These are phyloP conservation scores for Myriangium duriaei DNA, from an alignment of 2,329 filamentous ascomycete species.

Conservation along the genomic window DNA sequence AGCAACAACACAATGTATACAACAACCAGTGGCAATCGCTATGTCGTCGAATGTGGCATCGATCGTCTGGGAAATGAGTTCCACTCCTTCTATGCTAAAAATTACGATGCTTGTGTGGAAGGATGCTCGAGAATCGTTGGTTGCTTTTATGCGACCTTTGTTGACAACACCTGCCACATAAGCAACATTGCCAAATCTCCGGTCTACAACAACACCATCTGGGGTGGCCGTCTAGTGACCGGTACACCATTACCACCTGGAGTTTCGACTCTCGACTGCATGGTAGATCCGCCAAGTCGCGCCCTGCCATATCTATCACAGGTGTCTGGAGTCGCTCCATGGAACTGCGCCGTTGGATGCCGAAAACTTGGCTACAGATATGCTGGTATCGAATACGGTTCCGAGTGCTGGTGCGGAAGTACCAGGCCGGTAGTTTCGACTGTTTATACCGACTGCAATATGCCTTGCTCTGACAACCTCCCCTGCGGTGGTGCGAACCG, in stretches of 20 bases:
- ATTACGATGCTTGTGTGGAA: background rate
- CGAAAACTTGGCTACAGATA: background rate
- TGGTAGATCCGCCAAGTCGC: background rate
- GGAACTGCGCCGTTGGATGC: background rate
- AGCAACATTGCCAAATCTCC: background rate
- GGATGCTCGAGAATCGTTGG: background rate
- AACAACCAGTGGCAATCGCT: slow-evolving; percentile 14
- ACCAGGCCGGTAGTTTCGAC: background rate
- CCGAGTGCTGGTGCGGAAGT: background rate
- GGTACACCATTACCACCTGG: background rate
- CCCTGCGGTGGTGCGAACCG: background rate
- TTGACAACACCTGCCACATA: background rate
- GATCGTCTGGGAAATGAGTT: background rate
- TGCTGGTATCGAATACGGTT: background rate
- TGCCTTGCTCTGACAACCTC: background rate
- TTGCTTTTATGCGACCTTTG: background rate
- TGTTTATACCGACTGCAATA: background rate
- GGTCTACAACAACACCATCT: background rate
- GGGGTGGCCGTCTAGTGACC: background rate
- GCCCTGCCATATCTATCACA: background rate
- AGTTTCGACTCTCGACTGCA: background rate
- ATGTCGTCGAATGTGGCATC: slow-evolving; percentile 16
- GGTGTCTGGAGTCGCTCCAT: background rate
- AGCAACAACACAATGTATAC: slow-evolving; percentile 16
- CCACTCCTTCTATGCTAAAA: background rate